Conservation (phyloP, 75 land plant species). For the Azolla pinnata region DNA sequence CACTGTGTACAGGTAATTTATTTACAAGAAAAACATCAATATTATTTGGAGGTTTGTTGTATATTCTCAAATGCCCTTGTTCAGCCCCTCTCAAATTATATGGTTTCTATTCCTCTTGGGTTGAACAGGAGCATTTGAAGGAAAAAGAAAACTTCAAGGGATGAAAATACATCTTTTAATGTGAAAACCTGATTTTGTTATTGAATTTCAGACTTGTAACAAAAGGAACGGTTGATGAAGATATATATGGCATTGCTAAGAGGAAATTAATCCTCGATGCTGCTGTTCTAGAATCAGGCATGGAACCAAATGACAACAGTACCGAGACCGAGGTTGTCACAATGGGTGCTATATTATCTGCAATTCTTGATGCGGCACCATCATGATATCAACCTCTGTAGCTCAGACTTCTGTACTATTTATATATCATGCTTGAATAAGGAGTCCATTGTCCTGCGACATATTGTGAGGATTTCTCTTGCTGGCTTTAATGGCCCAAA, state of each 20-base stretch:
- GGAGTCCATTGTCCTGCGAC: too few relatives aligned
- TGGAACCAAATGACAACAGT: constrained; percentile 36
- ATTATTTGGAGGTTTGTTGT: neutral
- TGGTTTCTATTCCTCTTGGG: too few relatives aligned
- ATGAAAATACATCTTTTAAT: too few relatives aligned
- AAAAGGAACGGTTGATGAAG: constrained; percentile 91
- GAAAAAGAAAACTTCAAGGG: too few relatives aligned
- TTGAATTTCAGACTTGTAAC: constrained; percentile 73
- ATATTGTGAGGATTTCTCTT: too few relatives aligned
- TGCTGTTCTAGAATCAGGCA: constrained; percentile 77
- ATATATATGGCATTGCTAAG: constrained; percentile 85
- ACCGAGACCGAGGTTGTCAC: constrained; percentile 66
- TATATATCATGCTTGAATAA: too few relatives aligned
- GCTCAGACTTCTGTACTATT: too few relatives aligned
- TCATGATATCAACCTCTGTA: too few relatives aligned
- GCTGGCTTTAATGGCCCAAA: too few relatives aligned
- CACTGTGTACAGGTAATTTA: constrained; percentile 69
- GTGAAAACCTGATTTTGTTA: too few relatives aligned
- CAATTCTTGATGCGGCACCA: constrained; percentile 28
- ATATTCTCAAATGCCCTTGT: neutral
- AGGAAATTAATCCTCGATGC: constrained; percentile 88
- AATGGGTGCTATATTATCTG: constrained; percentile 87
- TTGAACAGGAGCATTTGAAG: too few relatives aligned
- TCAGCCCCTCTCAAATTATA: neutral
- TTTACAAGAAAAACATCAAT: neutral